Percentiles rank a stretch among this genome's conserved stretches.
Conservation (phyloP, 2,329 filamentous ascomycete species). For the Thermomyces lanuginosus region DNA sequence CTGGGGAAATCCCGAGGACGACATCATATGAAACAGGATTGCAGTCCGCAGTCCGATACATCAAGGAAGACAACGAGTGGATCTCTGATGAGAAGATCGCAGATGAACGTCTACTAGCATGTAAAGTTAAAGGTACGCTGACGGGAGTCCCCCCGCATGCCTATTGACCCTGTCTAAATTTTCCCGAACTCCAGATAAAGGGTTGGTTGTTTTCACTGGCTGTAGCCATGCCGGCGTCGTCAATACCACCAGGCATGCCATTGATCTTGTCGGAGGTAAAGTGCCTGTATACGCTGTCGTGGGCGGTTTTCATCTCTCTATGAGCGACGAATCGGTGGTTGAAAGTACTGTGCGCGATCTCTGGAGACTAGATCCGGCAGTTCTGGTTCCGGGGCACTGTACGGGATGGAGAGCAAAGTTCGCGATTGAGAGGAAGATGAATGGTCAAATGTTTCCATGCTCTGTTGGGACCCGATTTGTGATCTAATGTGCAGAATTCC, state of each 20-base stretch:
- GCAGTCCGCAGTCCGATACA: constrained; percentile 30
- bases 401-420: constrained; percentile 41
- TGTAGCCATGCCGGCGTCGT: constrained; percentile 42
- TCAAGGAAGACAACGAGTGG: constrained; percentile 27
- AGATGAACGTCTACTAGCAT: constrained; percentile 40
- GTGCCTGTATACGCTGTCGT: constrained; percentile 35
- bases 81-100: constrained; percentile 33
- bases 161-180: neutral
- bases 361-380: constrained; percentile 30
- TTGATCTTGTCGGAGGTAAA: constrained; percentile 21
- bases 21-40: constrained; percentile 36
- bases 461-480: constrained; percentile 33
- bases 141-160: constrained; percentile 1
- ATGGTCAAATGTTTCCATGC: constrained; percentile 34
- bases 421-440: constrained; percentile 36
- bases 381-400: constrained; percentile 40
- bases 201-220: constrained; percentile 39
- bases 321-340: constrained; percentile 28
- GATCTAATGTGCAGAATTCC: constrained; percentile 12
- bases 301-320: constrained; percentile 39
- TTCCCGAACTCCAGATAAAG: constrained; percentile 24
- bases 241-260: constrained; percentile 34
- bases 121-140: constrained; percentile 37
- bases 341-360: constrained; percentile 33
- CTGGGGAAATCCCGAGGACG: constrained; percentile 35